Evolutionary conservation across 176 grass and related monocot species (phyloP).

Genomic region (Calamus simplicifolius): DNA sequence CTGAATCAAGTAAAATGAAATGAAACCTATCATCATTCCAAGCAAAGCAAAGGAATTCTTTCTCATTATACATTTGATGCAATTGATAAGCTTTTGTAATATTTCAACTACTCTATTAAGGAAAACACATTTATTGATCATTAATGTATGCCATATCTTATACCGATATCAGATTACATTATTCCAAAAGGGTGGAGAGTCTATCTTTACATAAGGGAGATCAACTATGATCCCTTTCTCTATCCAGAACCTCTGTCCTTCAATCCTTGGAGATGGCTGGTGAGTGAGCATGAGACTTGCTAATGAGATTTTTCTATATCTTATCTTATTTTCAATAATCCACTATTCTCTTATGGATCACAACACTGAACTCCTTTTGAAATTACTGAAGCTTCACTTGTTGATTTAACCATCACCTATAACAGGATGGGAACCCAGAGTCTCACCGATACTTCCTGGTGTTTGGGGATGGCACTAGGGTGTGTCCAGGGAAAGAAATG

Average conservation of each 20-base stretch:
- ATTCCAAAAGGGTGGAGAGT: constrained; percentile 15
- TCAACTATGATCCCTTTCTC: constrained; percentile 10
- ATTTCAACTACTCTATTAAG: too few relatives aligned
- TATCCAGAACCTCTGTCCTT: constrained; percentile 15
- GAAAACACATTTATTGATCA: too few relatives aligned
- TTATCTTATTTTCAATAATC: too few relatives aligned
- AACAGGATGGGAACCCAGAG: neutral
- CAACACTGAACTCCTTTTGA: too few relatives aligned
- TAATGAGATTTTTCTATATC: too few relatives aligned
- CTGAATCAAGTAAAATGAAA: too few relatives aligned
- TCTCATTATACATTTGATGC: neutral
- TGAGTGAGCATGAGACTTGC: neutral
- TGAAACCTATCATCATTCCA: too few relatives aligned
- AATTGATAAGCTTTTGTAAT: too few relatives aligned
- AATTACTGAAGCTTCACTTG: too few relatives aligned
- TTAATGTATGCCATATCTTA: neutral
- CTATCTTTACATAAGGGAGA: constrained; percentile 9
- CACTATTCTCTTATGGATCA: too few relatives aligned
- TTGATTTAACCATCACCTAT: too few relatives aligned
- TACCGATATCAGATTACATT: neutral
- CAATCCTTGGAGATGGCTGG: constrained; percentile 20
- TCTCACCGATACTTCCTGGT: constrained; percentile 2
- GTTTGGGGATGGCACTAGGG: constrained; percentile 7
- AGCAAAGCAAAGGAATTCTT: neutral
- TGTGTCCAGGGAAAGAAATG: constrained; percentile 13